Percentiles rank a stretch among this genome's conserved stretches.
Evolutionary conservation across 768 basidiomycete genomes (phyloP).

Genomic region (Lactarius tabidus): DNA sequence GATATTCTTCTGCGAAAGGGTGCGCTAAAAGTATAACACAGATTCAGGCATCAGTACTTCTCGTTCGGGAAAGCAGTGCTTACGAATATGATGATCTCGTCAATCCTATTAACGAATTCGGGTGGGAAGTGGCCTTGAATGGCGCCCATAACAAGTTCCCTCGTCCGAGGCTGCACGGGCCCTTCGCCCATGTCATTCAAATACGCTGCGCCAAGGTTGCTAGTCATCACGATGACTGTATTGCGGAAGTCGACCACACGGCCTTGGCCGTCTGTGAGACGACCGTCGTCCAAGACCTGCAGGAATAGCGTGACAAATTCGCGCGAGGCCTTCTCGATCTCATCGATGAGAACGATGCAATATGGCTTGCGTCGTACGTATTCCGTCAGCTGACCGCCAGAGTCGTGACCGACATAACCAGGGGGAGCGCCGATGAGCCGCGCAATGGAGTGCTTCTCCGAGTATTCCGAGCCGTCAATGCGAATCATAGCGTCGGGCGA

Average conservation of each 20-base stretch:
- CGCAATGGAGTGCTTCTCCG: conserved; percentile 74
- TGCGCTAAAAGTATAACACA: conserved; percentile 49
- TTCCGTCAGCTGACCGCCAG: conserved; percentile 88
- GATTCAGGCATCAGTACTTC: conserved; percentile 33
- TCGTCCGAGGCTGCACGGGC: conserved; percentile 56
- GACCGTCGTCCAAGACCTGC: conserved; percentile 90
- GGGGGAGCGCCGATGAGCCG: conserved; percentile 71
- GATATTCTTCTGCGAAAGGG: conserved; percentile 72
- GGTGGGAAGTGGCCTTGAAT: conserved; percentile 87
- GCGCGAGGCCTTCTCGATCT: conserved; percentile 87
- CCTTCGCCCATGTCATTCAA: conserved; percentile 74
- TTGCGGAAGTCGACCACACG: conserved; percentile 84
- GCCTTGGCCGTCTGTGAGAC: conserved; percentile 91
- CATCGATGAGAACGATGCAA: conserved; percentile 78
- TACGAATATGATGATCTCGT: conserved; percentile 76
- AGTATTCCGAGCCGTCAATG: conserved; percentile 91
- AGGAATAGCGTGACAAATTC: conserved; percentile 62
- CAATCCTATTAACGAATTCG: conserved; percentile 88
- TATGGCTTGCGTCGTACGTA: conserved; percentile 91
- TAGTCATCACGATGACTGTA: conserved; percentile 93
- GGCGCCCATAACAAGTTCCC: conserved; percentile 67
- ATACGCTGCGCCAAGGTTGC: conserved; percentile 79
- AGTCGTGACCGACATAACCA: conserved; percentile 90
- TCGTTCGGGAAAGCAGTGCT: conserved; percentile 27
- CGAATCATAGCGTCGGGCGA: conserved; percentile 90